Base-by-base conservation (phyloP, 2,329 filamentous ascomycete genomes). In the Paracoccidioides brasiliensis region DNA sequence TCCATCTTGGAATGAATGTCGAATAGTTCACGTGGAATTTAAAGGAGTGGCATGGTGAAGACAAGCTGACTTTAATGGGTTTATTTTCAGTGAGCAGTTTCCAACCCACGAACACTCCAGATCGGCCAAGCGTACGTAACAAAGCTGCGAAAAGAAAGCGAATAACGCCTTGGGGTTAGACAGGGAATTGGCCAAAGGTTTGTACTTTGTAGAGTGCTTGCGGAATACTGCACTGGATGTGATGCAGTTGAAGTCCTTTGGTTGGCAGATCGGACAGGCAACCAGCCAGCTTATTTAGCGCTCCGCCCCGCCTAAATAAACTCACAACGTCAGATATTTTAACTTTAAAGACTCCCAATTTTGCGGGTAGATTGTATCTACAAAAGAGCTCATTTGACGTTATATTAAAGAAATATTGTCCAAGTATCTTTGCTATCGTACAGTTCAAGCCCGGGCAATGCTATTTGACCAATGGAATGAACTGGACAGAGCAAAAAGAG, bases 1-100 rank as follows among this genome's bases (percentile, higher is more conserved):
- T 61, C 59, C 59, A 61, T 61, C 15, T 56, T 58, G 32, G 8
- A 12, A 40, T 15, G 28, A 14, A 14, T 52, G 10, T 30, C 10
- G 33, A 40, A 37, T 44, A 4, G 5, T 12, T 46, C 5, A 41
- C 9, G 10, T 9, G 15, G 33, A 15, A 28, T 10, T 46, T 53
- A 53, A n/a, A 44, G 43, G n/a, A 37, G 7, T 37, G 43, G 8
- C 52, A 53, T 53, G 52, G 15, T 46, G 52, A 46, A 44, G 35
- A 6, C 12, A n/a, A 32, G 37, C 50, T 33, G 35, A 6, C n/a
- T 38, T 1, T 14, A 30, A 10, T 46, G 30, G 9, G 49, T 5
- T 33, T 53, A 4, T 53, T 4, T 32, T 8, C 22, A 12, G 15
- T 5, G n/a, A n/a, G 41, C 14, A 30, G 22, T 30, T 4, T n/a